Base-by-base conservation (phyloP, 179 eudicot species). In the Carnegiea gigantea region DNA sequence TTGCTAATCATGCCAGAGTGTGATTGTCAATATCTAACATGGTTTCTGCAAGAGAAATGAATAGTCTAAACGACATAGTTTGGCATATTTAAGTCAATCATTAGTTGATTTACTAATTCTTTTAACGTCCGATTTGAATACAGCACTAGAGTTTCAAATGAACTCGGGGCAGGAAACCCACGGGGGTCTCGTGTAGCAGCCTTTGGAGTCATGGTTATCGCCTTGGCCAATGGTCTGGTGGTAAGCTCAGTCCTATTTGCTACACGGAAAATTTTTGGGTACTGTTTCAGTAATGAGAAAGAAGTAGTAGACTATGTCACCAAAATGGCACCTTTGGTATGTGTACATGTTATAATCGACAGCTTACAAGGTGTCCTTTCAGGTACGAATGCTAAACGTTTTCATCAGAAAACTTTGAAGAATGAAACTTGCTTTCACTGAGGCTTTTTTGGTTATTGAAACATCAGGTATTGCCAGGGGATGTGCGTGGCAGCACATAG, bases 401-500 rank as follows among this genome's bases (percentile, higher is more conserved):
- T 51, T 12, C 57, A 11, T 13, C 57, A 1, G 36, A 23, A 15
- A 46, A 23, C 18, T 46, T 24, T 26, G 7, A 68, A 33, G 62
- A 48, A 13, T 38, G 38, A 30, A 28, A 68, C 17, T n/a, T 20
- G 23, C 53, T 49, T 36, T 20, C 15, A 5, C 9, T 68, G 30
- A 71, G 14, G 23, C 15, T 33, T 17, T 72, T 30, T 75, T 57
- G 64, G 51, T 85, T 53, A 43, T 38, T 26, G 75, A 46, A 80
- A 79, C 21, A 76, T 78, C 84, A 91, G 97, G 98, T 80, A 79
- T 95, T 79, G 97, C 95, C 1, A 88, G 97, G 77, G 97, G 98
- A 80, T 91, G 98, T 79, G 98, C 95, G 9, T 92, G 93, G 97
- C 98, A 95, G 75, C 94, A 95, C 81, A 79, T 93, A 53, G 98